Percentiles rank a stretch among this genome's conserved stretches.
phyloP scores from a whole-genome alignment of 805 yeast genomes.

The Ogataea pignaliae region DNA sequence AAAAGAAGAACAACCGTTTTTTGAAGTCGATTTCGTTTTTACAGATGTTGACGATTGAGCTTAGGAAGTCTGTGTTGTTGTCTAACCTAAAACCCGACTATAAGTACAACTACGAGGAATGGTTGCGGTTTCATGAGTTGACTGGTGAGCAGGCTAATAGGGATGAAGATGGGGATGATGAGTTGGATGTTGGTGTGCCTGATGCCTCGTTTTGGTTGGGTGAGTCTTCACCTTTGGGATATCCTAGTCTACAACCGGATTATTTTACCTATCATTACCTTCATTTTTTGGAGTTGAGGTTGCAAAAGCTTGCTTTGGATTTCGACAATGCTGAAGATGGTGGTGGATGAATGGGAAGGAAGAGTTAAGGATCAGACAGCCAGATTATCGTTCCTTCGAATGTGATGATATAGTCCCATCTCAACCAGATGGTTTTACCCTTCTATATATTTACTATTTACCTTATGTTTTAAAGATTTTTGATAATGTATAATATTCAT shows the following conservation, averaged over 20 bases:
- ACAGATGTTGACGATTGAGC: constrained; percentile 26
- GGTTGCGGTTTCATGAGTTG: constrained; percentile 39
- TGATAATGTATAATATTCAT: no score
- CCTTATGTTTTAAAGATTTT: no score
- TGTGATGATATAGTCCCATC: no score
- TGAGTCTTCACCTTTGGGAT: constrained; percentile 61
- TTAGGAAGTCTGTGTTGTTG: constrained; percentile 30
- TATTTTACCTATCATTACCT: constrained; percentile 38
- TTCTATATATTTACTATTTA: no score
- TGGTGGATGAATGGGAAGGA: not conserved
- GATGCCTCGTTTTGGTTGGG: constrained; percentile 56
- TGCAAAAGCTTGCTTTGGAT: constrained; percentile 24
- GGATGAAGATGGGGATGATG: not conserved
- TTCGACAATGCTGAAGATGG: constrained; percentile 15
- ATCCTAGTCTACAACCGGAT: constrained; percentile 65
- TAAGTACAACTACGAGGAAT: constrained; percentile 46
- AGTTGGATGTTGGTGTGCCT: no score
- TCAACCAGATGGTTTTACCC: no score
- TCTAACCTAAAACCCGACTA: constrained; percentile 37
- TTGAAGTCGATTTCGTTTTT: constrained; percentile 17
- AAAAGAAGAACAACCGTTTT: constrained; percentile 24
- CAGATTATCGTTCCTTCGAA: no score
- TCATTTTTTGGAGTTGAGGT: constrained; percentile 19
- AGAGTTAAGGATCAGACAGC: no score
- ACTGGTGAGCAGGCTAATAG: constrained; percentile 22